phyloP scores from a whole-genome alignment of 352 stramenopile genomes.

The Pythium aquatile region DNA sequence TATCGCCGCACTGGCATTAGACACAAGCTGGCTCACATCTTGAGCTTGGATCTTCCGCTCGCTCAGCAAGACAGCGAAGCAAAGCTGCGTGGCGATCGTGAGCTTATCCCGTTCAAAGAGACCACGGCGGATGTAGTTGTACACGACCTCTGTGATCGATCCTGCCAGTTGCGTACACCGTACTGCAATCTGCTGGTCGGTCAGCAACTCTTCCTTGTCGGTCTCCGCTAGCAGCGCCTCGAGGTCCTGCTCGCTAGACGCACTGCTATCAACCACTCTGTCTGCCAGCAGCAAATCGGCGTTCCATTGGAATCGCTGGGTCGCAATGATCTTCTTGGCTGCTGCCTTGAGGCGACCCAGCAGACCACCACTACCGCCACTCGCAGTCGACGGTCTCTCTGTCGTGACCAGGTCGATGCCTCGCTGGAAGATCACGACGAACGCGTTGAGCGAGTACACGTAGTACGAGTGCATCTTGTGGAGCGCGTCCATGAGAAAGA shows the following conservation, averaged over 20 bases:
- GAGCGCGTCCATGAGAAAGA: conserved; percentile 94
- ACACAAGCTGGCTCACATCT: conserved; percentile 83
- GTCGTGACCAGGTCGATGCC: conserved; percentile 89
- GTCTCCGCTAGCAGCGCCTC: conserved; percentile 60
- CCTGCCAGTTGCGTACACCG: conserved; percentile 56
- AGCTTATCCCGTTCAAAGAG: conserved; percentile 95
- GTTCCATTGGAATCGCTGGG: conserved; percentile 87
- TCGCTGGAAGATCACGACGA: conserved; percentile 94
- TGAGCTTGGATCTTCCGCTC: conserved; percentile 55
- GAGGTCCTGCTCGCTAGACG: conserved; percentile 49
- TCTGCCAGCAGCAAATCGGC: conserved; percentile 76
- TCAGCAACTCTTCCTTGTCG: conserved; percentile 63
- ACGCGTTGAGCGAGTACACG: conserved; percentile 94
- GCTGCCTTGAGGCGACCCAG: conserved; percentile 72
- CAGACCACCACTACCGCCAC: conserved; percentile 34
- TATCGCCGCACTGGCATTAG: conserved; percentile 29
- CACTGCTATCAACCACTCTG: conserved; percentile 51
- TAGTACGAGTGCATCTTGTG: conserved; percentile 94
- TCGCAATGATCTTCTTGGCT: conserved; percentile 82
- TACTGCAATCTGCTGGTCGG: conserved; percentile 44
- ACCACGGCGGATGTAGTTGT: conserved; percentile 94
- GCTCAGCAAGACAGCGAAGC: conserved; percentile 88
- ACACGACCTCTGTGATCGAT: conserved; percentile 87
- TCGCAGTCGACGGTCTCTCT: conserved; percentile 32
- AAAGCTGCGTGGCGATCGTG: conserved; percentile 89